Conservation (phyloP, 345 rosid genomes). For the Linum tenue region DNA sequence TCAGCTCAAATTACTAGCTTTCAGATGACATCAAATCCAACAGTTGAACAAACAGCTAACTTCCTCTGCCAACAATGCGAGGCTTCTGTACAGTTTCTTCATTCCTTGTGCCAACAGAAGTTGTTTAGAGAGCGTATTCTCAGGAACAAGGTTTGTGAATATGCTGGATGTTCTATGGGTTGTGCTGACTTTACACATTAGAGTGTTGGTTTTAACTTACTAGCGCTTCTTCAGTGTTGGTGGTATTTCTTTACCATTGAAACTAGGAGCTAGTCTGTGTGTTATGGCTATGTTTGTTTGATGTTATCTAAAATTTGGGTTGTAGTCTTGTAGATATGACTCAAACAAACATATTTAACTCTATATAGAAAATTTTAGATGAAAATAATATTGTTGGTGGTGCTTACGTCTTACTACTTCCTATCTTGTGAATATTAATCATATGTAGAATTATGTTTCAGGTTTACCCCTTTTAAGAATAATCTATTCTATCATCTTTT, state of each 20-base stretch:
- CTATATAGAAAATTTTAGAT: too few species aligned
- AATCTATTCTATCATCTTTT: too few species aligned
- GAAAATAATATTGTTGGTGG: too few species aligned
- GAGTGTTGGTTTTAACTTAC: background rate
- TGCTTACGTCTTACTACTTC: too few species aligned
- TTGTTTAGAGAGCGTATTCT: constrained; percentile 63
- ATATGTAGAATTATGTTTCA: too few species aligned
- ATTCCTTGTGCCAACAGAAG: constrained; percentile 81
- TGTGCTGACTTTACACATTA: constrained; percentile 3
- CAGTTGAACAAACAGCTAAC: constrained; percentile 34
- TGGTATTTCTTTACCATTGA: background rate
- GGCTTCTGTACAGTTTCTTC: constrained; percentile 89
- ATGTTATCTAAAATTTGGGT: too few species aligned
- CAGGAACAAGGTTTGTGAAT: constrained; percentile 58
- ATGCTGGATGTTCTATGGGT: constrained; percentile 9
- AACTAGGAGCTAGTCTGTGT: too few species aligned
- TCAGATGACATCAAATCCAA: constrained; percentile 17
- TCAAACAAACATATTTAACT: too few species aligned
- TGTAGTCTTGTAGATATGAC: too few species aligned
- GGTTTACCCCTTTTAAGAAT: too few species aligned
- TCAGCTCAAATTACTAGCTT: constrained; percentile 31
- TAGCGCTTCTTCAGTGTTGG: background rate
- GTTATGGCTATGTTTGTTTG: too few species aligned
- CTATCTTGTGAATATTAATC: too few species aligned
- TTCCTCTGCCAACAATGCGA: constrained; percentile 86